A percentile compares a stretch with the other conserved stretches of the same genome.
phyloP scores from a whole-genome alignment of 768 basidiomycete species.

The Aureoboletus auriporus region DNA sequence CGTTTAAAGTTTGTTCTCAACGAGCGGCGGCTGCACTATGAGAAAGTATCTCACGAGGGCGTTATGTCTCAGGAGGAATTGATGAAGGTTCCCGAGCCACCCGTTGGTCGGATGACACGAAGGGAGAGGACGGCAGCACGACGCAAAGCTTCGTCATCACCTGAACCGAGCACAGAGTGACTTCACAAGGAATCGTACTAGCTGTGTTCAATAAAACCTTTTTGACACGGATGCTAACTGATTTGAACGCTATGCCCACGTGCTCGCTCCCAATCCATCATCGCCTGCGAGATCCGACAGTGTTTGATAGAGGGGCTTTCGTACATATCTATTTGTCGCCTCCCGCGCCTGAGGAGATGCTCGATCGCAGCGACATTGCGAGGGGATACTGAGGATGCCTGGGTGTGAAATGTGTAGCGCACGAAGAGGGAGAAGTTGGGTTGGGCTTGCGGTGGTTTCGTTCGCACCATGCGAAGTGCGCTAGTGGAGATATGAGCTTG shows the following conservation, averaged over 20 bases:
- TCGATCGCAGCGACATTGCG: slow-evolving; percentile 70
- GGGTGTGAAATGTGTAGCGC: slow-evolving; percentile 65
- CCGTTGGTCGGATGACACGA: slow-evolving; percentile 18
- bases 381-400: slow-evolving; percentile 56
- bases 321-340: slow-evolving; percentile 64
- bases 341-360: slow-evolving; percentile 68
- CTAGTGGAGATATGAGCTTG: slow-evolving; percentile 34
- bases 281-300: slow-evolving; percentile 69
- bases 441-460: slow-evolving; percentile 58
- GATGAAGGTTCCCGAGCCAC: slow-evolving; percentile 11
- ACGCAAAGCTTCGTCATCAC: slow-evolving; percentile 7
- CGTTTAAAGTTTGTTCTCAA: slow-evolving; percentile 90
- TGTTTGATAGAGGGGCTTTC: slow-evolving; percentile 66
- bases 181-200: slow-evolving; percentile 5
- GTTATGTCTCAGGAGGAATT: slow-evolving; percentile 16
- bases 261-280: slow-evolving; percentile 59
- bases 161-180: slow-evolving; percentile 3
- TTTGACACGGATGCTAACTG: slow-evolving; percentile 7
- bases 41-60: slow-evolving; percentile 31
- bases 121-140: slow-evolving; percentile 16
- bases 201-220: slow-evolving; percentile 7
- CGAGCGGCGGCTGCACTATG: slow-evolving; percentile 83
- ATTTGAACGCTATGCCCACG: slow-evolving; percentile 10
- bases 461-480: slow-evolving; percentile 69
- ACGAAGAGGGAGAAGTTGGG: slow-evolving; percentile 66